Evolutionary conservation across 768 basidiomycete species (phyloP), one percentile per base, ranked within the genome.

Genomic region (Mycena vulgaris): DNA sequence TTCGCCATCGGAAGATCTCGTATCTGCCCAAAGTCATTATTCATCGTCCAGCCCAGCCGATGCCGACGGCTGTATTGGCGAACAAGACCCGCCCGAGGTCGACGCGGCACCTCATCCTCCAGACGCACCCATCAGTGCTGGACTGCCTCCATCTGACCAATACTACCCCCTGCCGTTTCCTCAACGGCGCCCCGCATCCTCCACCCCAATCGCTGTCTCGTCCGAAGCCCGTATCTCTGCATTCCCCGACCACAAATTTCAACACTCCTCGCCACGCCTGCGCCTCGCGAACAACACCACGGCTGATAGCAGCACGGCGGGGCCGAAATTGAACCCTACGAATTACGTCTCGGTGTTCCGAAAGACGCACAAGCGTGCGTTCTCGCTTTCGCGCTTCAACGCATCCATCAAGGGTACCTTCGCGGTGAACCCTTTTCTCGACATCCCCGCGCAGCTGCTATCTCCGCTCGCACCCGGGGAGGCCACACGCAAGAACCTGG

Each of bases 381-480:
- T 77, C 8, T 76, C 73, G 49, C 69, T 75, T 16, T 58, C 66
- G 21, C 68, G 73, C 13, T 31, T 63, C 27, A 78, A 59, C 27
- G 75, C 72, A 0, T 79, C 80, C 2, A 82, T 84, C 56, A 82
- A 76, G 25, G 83, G 82, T 17, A 66, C 75, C 19, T 84, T 80
- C 67, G 78, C 78, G 35, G 82, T 88, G 35, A 82, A 88, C 55
- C 85, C 87, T 0, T 79, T 77, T 52, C 77, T 88, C 10, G 69
- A 75, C 31, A 80, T 88, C 51, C 84, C 86, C 0, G 37, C 79
- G 8, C 75, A 78, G 17, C 61, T 86, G 33, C 73, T 87, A 16
- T 77, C 82, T 8, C 81, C 80, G 6, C 71, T 80, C 0, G 31
- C 60, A n/a, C 28, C 65, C 0, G 66, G 65, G 5, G 82, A 82